Conservation (phyloP, 176 grass and related monocot genomes). For the Bothriochloa decipiens region DNA sequence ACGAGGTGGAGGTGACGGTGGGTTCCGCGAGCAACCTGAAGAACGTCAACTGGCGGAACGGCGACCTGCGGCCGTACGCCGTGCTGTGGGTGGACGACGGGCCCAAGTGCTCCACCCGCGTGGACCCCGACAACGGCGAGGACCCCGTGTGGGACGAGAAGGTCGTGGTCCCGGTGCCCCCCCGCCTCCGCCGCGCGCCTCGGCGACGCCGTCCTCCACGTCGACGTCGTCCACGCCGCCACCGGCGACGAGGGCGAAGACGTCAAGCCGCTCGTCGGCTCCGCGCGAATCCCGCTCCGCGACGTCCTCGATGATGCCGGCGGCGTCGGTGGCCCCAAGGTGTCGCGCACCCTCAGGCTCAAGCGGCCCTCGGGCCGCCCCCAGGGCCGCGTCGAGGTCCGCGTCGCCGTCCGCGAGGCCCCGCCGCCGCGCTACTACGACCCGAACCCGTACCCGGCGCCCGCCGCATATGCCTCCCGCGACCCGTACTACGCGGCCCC, state of each 20-base stretch:
- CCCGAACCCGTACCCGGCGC: constrained; percentile 21
- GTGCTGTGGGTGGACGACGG: constrained; percentile 61
- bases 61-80: constrained; percentile 61
- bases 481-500: constrained; percentile 8
- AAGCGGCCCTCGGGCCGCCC: constrained; percentile 77
- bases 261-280: constrained; percentile 78
- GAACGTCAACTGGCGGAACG: constrained; percentile 80
- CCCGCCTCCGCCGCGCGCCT: constrained; percentile 6
- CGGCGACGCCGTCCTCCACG: constrained; percentile 57
- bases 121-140: constrained; percentile 55
- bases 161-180: constrained; percentile 37
- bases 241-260: constrained; percentile 15
- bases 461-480: background rate
- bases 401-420: constrained; percentile 56
- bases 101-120: constrained; percentile 58
- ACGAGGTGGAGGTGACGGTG: constrained; percentile 68
- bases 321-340: constrained; percentile 43
- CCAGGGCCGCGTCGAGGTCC: constrained; percentile 68
- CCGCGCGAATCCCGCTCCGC: constrained; percentile 64
- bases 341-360: constrained; percentile 49
- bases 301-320: constrained; percentile 75
- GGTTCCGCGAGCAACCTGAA: constrained; percentile 59
- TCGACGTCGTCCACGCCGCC: constrained; percentile 83
- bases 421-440: constrained; percentile 47
- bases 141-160: constrained; percentile 80